Evolutionary conservation across 1,284 basidiomycete genomes (phyloP).

Genomic region (Neonothopanus nambi): DNA sequence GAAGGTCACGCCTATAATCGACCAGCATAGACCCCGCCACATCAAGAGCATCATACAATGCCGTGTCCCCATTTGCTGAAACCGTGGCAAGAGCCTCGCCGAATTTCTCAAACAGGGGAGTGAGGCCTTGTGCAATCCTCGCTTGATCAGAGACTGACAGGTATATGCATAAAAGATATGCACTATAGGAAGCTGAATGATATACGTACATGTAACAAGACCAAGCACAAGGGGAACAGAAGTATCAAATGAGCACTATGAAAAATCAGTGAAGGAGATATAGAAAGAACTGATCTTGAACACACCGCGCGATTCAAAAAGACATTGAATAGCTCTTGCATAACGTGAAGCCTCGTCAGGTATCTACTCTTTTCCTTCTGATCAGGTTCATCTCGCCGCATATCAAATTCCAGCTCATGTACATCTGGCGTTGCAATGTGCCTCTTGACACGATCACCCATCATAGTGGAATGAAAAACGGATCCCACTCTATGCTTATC

Average conservation of each 20-base stretch:
- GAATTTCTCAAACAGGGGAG: conserved; percentile 29
- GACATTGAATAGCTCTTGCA: conserved; percentile 28
- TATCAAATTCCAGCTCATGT: no score
- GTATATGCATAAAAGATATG: not conserved
- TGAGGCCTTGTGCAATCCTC: conserved; percentile 21
- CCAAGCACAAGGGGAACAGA: conserved; percentile 27
- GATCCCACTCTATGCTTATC: no score
- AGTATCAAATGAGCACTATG: conserved; percentile 28
- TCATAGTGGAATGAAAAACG: no score
- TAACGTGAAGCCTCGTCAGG: conserved; percentile 23
- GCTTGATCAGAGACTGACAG: conserved; percentile 23
- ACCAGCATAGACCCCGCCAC: conserved; percentile 20
- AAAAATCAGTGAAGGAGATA: not conserved
- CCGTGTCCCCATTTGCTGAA: conserved; percentile 5
- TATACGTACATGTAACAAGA: conserved; percentile 22
- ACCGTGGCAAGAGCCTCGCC: conserved; percentile 20
- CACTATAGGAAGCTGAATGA: not conserved
- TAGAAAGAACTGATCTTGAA: not conserved
- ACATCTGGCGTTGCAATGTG: no score
- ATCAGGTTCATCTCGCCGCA: no score
- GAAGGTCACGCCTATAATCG: conserved; percentile 22
- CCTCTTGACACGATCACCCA: no score
- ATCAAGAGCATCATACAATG: conserved; percentile 22
- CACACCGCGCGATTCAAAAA: conserved; percentile 29
- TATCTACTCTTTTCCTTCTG: conserved; percentile 18